phyloP scores from a whole-genome alignment of 192 early-diverging fungal species.

The Coemansia sp. region DNA sequence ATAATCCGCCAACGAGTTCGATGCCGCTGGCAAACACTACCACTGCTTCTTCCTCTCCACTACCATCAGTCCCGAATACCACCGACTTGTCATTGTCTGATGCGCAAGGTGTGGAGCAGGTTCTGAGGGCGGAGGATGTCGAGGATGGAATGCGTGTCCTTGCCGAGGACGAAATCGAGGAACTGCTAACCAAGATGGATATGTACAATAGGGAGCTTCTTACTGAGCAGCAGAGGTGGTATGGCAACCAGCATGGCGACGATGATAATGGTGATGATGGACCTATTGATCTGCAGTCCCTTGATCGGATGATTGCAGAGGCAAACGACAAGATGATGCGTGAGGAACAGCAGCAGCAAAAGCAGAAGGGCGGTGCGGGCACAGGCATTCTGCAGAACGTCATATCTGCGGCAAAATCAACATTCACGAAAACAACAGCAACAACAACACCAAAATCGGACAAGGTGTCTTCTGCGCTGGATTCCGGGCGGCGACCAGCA shows the following conservation, averaged over 20 bases:
- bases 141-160: slow-evolving; percentile 54
- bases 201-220: slow-evolving; percentile 54
- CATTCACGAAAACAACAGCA: slow-evolving; percentile 25
- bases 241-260: not conserved
- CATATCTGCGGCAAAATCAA: slow-evolving; percentile 36
- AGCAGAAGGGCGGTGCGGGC: slow-evolving; percentile 9
- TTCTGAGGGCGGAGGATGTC: slow-evolving; percentile 38
- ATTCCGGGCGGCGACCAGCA: not conserved
- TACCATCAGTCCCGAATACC: not conserved
- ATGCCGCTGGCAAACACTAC: not conserved
- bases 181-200: slow-evolving; percentile 43
- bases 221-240: slow-evolving; percentile 45
- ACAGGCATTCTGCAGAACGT: slow-evolving; percentile 36
- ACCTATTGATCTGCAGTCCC: slow-evolving; percentile 22
- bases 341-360: slow-evolving; percentile 16
- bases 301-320: slow-evolving; percentile 36
- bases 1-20: not conserved
- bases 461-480: not conserved
- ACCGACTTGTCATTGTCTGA: not conserved
- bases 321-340: slow-evolving; percentile 49
- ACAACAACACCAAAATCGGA: not conserved
- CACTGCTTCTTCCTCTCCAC: not conserved
- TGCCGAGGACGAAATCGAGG: slow-evolving; percentile 41
- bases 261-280: not conserved
- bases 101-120: not conserved